Conservation (phyloP, 805 yeast species). For the Huiozyma naganishii region DNA sequence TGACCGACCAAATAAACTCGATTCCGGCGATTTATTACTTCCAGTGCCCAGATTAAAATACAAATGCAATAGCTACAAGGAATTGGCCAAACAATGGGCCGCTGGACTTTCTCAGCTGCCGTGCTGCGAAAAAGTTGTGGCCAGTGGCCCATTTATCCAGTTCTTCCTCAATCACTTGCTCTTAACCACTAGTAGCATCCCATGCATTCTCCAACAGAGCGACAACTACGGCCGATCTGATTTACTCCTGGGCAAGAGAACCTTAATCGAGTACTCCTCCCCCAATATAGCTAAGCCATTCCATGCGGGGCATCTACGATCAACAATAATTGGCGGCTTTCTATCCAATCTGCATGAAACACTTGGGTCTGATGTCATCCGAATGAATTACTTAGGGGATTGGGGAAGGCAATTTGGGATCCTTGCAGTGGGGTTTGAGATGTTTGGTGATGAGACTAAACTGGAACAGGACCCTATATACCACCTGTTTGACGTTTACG, state of each 20-base stretch:
- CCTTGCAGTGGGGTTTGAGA: constrained; percentile 83
- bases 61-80: too few species aligned
- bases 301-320: constrained; percentile 98
- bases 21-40: constrained; percentile 84
- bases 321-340: constrained; percentile 96
- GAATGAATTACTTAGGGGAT: constrained; percentile 94
- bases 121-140: constrained; percentile 56
- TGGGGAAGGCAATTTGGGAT: constrained; percentile 99
- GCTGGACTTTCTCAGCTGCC: constrained; percentile 61
- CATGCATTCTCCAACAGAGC: constrained; percentile 52
- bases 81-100: constrained; percentile 66
- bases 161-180: constrained; percentile 66
- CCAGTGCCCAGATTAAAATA: constrained; percentile 86
- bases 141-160: constrained; percentile 87
- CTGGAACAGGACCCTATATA: constrained; percentile 75
- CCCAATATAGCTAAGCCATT: constrained; percentile 99
- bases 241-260: constrained; percentile 58
- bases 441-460: constrained; percentile 70
- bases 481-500: constrained; percentile 92
- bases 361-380: constrained; percentile 83
- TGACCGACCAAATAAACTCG: constrained; percentile 77
- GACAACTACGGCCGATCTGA: constrained; percentile 63
- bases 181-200: constrained; percentile 57
- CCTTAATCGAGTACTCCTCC: constrained; percentile 83
- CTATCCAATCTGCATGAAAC: constrained; percentile 80